Evolutionary conservation across 805 yeast genomes (phyloP), one percentile per base, ranked within the genome.

Genomic region (Yarrowia alimentaria): DNA sequence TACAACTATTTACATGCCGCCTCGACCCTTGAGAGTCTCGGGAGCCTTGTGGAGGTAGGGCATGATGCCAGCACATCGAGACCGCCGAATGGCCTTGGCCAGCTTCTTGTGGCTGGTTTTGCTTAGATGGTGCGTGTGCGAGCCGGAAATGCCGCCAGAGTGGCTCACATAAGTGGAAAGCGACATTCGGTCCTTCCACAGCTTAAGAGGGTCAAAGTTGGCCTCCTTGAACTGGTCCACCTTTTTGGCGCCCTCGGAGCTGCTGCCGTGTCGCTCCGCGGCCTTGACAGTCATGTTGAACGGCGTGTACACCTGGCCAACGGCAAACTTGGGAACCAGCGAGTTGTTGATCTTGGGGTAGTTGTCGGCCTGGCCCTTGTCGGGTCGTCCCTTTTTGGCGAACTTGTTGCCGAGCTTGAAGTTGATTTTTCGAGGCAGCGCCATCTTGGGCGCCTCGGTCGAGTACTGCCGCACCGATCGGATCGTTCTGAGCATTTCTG

Each of bases 51-150:
- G 89, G n/a, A 82, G 83, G 55, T 81, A 72, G 33, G 93, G 80
- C 64, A 89, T 70, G 54, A 88, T 72, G 0, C 96, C 97, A 51
- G 83, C 80, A 4, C 84, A 80, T 62, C 91, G 79, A 12, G 90
- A 81, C 58, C 96, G 76, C 62, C 85, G 80, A 37, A 89, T 75
- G 13, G 96, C 94, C 59, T 79, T 83, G 1, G 89, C 73, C 58
- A 89, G 67, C 58, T 76, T 73, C 61, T 78, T 79, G 63, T 89
- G 96, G 60, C 83, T 85, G 56, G 71, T 73, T 9, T 76, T 75
- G 30, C 71, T 75, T 55, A 86, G 74, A 4, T 91, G 89, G 2
- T 88, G 81, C 12, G 79, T 77, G 49, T 79, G 79, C 54, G 91
- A 76, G 16, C 88, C 85, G 48, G 81, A 68, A 34, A 89, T 87